Conservation (phyloP, 371 early-diverging fungal genomes). For the Choanephora cucurbitarum region DNA sequence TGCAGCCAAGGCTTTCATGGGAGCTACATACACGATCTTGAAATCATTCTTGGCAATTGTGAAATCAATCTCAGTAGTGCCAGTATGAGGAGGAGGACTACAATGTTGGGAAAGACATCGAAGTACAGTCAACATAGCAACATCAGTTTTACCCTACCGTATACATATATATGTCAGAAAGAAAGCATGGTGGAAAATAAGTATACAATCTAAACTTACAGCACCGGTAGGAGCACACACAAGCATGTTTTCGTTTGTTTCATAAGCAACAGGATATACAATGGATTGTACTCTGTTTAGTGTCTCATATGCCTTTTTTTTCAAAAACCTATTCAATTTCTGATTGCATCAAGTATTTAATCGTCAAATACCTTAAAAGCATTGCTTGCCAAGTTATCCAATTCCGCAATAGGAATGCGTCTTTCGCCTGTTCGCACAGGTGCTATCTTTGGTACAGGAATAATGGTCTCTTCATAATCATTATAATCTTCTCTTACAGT, state of each 20-base stretch:
- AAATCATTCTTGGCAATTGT: constrained; percentile 76
- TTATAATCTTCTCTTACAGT: constrained; percentile 62
- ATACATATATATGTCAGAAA: constrained; percentile 28
- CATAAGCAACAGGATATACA: constrained; percentile 91
- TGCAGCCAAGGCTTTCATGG: constrained; percentile 99
- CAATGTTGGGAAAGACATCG: constrained; percentile 73
- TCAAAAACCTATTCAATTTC: neutral
- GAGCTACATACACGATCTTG: constrained; percentile 99
- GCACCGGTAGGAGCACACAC: constrained; percentile 99
- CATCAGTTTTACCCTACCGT: constrained; percentile 96
- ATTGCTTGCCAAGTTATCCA: constrained; percentile 74
- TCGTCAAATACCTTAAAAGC: constrained; percentile 85
- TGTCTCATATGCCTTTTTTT: constrained; percentile 71
- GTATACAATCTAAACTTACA: no score
- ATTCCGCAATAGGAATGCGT: constrained; percentile 59
- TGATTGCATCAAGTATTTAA: no score
- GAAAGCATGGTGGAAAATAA: constrained; percentile 3
- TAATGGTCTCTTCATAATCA: constrained; percentile 81
- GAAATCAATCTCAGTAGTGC: constrained; percentile 46
- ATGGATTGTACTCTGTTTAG: constrained; percentile 95
- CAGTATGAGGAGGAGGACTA: constrained; percentile 51
- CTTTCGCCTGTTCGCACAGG: constrained; percentile 60
- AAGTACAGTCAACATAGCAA: constrained; percentile 93
- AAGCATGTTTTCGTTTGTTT: constrained; percentile 96
- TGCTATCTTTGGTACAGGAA: constrained; percentile 71